Conservation (phyloP, 108 stramenopile species). For the Discostella stelligeroides region DNA sequence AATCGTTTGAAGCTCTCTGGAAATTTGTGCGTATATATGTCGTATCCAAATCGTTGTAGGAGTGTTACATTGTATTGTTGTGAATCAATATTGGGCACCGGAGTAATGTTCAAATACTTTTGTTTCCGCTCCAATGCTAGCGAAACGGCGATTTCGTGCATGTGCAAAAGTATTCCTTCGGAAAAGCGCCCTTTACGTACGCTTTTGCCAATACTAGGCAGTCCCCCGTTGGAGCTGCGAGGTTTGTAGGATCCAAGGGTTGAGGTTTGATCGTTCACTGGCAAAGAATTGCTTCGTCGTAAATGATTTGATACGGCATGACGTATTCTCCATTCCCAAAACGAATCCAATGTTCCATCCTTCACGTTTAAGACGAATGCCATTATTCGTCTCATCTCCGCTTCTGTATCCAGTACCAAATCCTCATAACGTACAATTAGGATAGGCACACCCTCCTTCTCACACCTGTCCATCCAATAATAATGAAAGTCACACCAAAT, state of each 20-base stretch:
- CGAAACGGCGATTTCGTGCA: slow-evolving; percentile 56
- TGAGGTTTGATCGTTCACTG: slow-evolving; percentile 12
- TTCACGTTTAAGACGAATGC: slow-evolving; percentile 46
- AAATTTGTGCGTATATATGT: slow-evolving; percentile 61
- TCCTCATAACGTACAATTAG: slow-evolving; percentile 82
- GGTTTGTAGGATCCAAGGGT: slow-evolving; percentile 63
- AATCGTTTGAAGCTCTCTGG: slow-evolving; percentile 53
- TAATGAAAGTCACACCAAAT: slow-evolving; percentile 74
- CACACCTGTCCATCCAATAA: slow-evolving; percentile 62
- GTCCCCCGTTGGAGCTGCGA: slow-evolving; percentile 39
- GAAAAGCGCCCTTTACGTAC: slow-evolving; percentile 62
- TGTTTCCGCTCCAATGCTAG: slow-evolving; percentile 25
- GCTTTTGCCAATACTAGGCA: slow-evolving; percentile 56
- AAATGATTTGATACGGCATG: slow-evolving; percentile 35
- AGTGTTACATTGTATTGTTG: slow-evolving; percentile 28
- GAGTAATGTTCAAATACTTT: background rate
- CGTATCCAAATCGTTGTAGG: slow-evolving; percentile 69
- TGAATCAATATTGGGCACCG: background rate
- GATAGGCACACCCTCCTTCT: slow-evolving; percentile 43
- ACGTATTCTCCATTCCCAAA: slow-evolving; percentile 52
- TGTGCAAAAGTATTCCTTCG: slow-evolving; percentile 40
- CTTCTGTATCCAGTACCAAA: slow-evolving; percentile 58
- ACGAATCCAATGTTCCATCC: slow-evolving; percentile 22
- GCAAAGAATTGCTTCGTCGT: background rate
- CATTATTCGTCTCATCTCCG: slow-evolving; percentile 54